These are phyloP conservation scores for Acidiella bohemica DNA, from an alignment of 495 filamentous ascomycete genomes.

Conservation along the genomic window DNA sequence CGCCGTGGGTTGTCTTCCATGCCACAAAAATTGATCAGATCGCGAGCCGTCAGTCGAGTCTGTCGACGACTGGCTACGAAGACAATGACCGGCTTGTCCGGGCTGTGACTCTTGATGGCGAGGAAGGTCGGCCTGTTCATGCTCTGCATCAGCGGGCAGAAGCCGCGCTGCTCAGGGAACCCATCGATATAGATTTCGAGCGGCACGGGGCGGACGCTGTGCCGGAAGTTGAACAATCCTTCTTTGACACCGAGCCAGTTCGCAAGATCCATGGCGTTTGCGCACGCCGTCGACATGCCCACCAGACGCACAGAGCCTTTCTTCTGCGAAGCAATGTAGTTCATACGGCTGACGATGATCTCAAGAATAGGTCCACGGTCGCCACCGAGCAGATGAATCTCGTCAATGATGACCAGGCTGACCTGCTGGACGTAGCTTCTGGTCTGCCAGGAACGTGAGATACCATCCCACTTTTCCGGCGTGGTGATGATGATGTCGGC, in stretches of 20 bases:
- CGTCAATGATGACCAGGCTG: slow-evolving; percentile 93
- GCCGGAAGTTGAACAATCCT: slow-evolving; percentile 92
- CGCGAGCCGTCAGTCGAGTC: slow-evolving; percentile 85
- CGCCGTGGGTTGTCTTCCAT: slow-evolving; percentile 96
- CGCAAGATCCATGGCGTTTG: slow-evolving; percentile 83
- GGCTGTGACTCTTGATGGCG: slow-evolving; percentile 89
- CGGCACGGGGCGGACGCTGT: slow-evolving; percentile 93
- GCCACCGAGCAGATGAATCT: slow-evolving; percentile 91
- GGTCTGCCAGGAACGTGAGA: slow-evolving; percentile 95
- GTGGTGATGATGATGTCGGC: slow-evolving; percentile 98
- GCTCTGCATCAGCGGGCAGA: slow-evolving; percentile 95
- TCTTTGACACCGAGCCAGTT: slow-evolving; percentile 98
- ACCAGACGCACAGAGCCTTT: slow-evolving; percentile 79
- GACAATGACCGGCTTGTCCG: slow-evolving; percentile 93
- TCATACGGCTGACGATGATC: slow-evolving; percentile 98
- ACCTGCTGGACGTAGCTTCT: slow-evolving; percentile 92
- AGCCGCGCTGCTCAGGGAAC: slow-evolving; percentile 87
- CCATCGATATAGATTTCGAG: slow-evolving; percentile 95
- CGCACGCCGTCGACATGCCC: slow-evolving; percentile 97
- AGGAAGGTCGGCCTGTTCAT: slow-evolving; percentile 98
- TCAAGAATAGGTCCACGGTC: slow-evolving; percentile 95
- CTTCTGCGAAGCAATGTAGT: slow-evolving; percentile 90
- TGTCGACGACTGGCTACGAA: slow-evolving; percentile 94
- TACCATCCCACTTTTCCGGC: slow-evolving; percentile 99
- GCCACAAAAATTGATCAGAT: slow-evolving; percentile 91